These are phyloP conservation scores for Pichiaceae sp. DNA, from an alignment of 1,139 yeast species.

Conservation along the genomic window DNA sequence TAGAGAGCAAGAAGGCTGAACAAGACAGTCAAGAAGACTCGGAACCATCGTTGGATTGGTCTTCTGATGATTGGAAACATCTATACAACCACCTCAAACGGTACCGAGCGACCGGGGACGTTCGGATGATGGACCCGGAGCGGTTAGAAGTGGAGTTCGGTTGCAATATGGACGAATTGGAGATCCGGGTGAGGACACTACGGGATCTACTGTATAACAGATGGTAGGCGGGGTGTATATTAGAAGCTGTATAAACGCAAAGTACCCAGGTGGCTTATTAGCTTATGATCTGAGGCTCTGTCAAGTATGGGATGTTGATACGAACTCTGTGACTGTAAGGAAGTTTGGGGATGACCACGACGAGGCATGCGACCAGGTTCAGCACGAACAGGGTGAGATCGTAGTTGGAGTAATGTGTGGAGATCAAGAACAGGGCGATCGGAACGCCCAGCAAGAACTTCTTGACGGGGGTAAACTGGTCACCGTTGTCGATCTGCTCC, in stretches of 20 bases:
- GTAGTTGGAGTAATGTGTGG: slow-evolving; percentile 87
- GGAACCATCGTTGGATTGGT: no score
- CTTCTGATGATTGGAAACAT: slow-evolving; percentile 8
- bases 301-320: slow-evolving; percentile 46
- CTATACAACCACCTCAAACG: slow-evolving; percentile 8
- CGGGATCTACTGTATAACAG: slow-evolving; percentile 11
- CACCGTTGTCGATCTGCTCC: slow-evolving; percentile 98
- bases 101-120: slow-evolving; percentile 12
- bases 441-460: slow-evolving; percentile 90
- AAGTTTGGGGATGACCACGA: slow-evolving; percentile 83
- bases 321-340: slow-evolving; percentile 75
- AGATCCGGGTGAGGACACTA: slow-evolving; percentile 14
- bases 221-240: not conserved
- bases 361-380: slow-evolving; percentile 70
- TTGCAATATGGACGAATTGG: slow-evolving; percentile 17
- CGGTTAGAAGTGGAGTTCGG: slow-evolving; percentile 13
- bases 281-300: slow-evolving; percentile 25
- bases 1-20: not conserved
- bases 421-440: slow-evolving; percentile 71
- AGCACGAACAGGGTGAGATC: slow-evolving; percentile 71
- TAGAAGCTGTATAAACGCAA: not conserved
- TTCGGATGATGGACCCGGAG: slow-evolving; percentile 11
- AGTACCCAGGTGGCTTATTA: slow-evolving; percentile 6
- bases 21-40: not conserved
- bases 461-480: slow-evolving; percentile 93